Percentiles rank a stretch among this genome's conserved stretches.
phyloP scores from a whole-genome alignment of 2,329 filamentous ascomycete species.

The Cylindrodendrum hubeiense region DNA sequence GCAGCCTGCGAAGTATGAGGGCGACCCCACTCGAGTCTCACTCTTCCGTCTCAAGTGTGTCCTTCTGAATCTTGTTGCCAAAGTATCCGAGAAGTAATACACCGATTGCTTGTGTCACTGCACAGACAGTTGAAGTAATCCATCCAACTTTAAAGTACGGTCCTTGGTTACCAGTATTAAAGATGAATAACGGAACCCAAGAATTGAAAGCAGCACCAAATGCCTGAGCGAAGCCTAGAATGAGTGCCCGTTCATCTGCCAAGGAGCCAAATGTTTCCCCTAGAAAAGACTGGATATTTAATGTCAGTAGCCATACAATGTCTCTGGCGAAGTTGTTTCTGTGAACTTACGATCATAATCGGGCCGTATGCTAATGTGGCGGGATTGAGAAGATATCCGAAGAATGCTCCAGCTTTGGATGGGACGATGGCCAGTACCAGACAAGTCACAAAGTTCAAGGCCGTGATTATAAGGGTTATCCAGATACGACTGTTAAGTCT shows the following conservation, averaged over 20 bases:
- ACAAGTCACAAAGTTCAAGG: not conserved
- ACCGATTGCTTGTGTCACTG: not conserved
- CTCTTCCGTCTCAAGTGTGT: not conserved
- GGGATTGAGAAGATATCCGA: not conserved
- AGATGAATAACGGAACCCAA: slow-evolving; percentile 8
- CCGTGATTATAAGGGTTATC: not conserved
- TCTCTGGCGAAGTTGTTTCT: not conserved
- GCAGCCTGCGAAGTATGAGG: too few species aligned
- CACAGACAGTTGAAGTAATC: slow-evolving; percentile 3
- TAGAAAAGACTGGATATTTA: not conserved
- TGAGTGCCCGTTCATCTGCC: slow-evolving; percentile 1
- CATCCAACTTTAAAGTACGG: slow-evolving; percentile 4
- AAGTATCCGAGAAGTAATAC: slow-evolving; percentile 4
- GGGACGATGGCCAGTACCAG: slow-evolving; percentile 4
- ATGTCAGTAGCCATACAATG: not conserved
- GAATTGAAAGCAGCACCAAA: slow-evolving; percentile 6
- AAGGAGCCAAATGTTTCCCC: slow-evolving; percentile 7
- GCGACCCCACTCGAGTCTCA: too few species aligned
- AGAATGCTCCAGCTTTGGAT: slow-evolving; percentile 1
- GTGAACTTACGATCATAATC: not conserved
- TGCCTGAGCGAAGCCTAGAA: slow-evolving; percentile 5
- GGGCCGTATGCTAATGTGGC: slow-evolving; percentile 4
- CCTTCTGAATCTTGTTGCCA: not conserved
- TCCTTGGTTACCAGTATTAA: not conserved
- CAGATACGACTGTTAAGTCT: not conserved